Percentiles rank a stretch among this genome's conserved stretches.
phyloP scores from a whole-genome alignment of 164 flowering plant genomes.

The Vitis riparia region DNA sequence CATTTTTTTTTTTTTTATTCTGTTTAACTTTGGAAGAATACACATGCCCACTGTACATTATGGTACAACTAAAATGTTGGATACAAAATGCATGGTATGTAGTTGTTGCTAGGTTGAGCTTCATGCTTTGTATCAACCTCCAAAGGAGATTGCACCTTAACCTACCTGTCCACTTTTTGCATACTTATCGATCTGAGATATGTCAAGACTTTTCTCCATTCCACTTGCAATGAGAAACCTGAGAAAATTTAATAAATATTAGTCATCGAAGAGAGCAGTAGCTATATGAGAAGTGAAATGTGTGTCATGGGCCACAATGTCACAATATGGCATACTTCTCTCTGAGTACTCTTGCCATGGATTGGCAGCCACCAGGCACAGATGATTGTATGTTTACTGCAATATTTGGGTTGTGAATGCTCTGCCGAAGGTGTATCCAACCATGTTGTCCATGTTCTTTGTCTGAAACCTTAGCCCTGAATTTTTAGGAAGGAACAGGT shows the following conservation, averaged over 20 bases:
- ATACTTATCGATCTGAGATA: constrained; percentile 50
- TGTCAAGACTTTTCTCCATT: constrained; percentile 55
- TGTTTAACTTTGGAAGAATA: no score
- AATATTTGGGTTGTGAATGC: constrained; percentile 92
- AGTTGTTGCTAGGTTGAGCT: no score
- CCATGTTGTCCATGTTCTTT: constrained; percentile 64
- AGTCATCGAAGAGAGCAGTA: not conserved
- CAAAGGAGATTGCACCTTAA: not conserved
- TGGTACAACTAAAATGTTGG: not conserved
- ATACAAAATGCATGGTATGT: not conserved
- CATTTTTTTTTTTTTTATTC: no score
- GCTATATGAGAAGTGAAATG: not conserved
- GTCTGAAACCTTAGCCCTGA: constrained; percentile 71
- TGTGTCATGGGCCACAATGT: not conserved
- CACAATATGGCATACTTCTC: constrained; percentile 47
- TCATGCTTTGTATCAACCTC: not conserved
- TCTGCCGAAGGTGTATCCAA: constrained; percentile 86
- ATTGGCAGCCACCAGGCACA: constrained; percentile 66
- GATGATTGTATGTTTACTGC: constrained; percentile 83
- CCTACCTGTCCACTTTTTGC: constrained; percentile 36
- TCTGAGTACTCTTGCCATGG: constrained; percentile 48
- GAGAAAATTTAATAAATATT: constrained; percentile 9
- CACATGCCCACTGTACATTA: no score
- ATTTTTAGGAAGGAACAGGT: not conserved
- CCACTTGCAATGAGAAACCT: constrained; percentile 69